Base-by-base conservation (phyloP, 345 rosid genomes). In the Corymbia maculata region DNA sequence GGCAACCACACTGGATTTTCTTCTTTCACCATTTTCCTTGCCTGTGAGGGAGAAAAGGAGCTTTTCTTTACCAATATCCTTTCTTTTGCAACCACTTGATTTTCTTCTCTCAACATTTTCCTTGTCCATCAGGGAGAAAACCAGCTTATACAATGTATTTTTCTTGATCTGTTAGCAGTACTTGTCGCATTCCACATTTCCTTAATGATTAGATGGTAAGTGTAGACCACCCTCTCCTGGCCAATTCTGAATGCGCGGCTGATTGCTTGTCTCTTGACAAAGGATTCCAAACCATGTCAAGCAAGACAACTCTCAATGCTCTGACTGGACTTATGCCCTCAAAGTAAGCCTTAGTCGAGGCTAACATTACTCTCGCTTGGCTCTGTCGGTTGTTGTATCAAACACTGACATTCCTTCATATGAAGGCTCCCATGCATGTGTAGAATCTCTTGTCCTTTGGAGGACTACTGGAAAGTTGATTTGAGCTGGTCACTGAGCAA, bases 221-320 rank as follows among this genome's bases (percentile, higher is more conserved):
- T 85, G 87, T 94, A 88, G 6, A 96, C 99, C 45, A 94, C 88
- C 21, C 89, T 92, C 87, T 92, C 90, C 89, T 96, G 97, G 2
- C 98, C 99, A 28, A 94, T 91, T 87, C 99, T 92, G 88, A 92
- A 95, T 28, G 95, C 97, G 4, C 96, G 93, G 61, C 97, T 91
- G 86, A 96, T 94, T 21, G 99, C 98, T 92, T 97, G 99, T 68
- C 93, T 94, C 88, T 92, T 97, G 6, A 96, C 97, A 94, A 90
- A 6, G 99, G 99, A 89, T 97, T 97, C 99, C 98, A 96, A n/a
- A 93, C 94, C 10, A 94, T 97, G 88, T 96, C 98, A 16, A 97
- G 95, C 85, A 95, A 89, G 50, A 97, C 90, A 21, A 97, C 97
- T 90, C 98, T 93, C 4, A 97, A 97, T 36, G 97, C 98, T 2